Evolutionary conservation across 495 filamentous ascomycete species (phyloP), one percentile per base, ranked within the genome.

Genomic region (Sabuloglossum arenarium): DNA sequence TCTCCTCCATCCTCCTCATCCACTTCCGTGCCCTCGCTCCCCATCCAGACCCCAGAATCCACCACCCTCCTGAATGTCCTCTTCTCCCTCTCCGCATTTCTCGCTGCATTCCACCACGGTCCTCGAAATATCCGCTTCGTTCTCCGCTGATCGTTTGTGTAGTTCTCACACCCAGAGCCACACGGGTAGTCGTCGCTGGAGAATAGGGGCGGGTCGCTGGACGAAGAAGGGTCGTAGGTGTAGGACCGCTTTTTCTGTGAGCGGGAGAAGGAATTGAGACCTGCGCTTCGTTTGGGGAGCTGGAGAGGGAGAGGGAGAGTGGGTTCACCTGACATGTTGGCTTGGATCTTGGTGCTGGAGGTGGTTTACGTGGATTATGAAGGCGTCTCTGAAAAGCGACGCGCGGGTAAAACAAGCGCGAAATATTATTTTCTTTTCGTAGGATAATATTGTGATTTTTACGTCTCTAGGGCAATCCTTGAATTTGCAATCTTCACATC

Each of bases 171-270:
- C 1, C 23, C 21, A 49, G 49, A 32, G 6, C 24, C n/a, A n/a
- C n/a, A n/a, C 3, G 1, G 24, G 4, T 57, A 31, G 43, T 58
- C 56, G 28, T 58, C 56, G 49, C 51, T 56, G 4, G 56, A 58
- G 56, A 58, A 58, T 1, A 58, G 6, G 3, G 56, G 11, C n/a
- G 56, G 30, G 23, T 58, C 56, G 21, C 56, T 57, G 39, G 43
- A 53, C 1, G 56, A 19, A 14, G 32, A 29, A 14, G 37, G 9
- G 1, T 53, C 28, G 39, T 28, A 46, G 2, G 6, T 32, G 25
- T 24, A 11, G 16, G 54, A 23, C 4, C 54, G 54, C 52, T 54
- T 54, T n/a, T n/a, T n/a, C n/a, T n/a, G n/a, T n/a, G n/a, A n/a
- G n/a, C n/a, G n/a, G n/a, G n/a, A n/a, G n/a, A n/a, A n/a, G n/a